Base-by-base conservation (phyloP, 2,329 filamentous ascomycete species). In the Fusarium oxysporum region DNA sequence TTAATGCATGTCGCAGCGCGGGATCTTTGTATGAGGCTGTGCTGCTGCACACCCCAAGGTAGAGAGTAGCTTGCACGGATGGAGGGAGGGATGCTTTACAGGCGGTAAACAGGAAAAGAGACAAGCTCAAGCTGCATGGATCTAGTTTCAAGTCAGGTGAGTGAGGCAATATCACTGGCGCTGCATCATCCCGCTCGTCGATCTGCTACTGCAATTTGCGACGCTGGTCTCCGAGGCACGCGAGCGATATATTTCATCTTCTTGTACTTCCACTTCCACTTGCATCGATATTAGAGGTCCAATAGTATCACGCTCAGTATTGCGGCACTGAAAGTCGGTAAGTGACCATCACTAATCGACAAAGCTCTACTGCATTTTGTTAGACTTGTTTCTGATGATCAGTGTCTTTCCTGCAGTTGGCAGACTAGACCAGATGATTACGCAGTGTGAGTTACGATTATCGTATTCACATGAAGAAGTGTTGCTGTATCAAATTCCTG, bases 1-100 rank as follows among this genome's bases (percentile, higher is more conserved):
- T 30, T 40, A n/a, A 44, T 47, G 59, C 53, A 70, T 59, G 54
- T 64, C 45, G 50, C 64, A 43, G 60, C 44, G 55, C 35, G 50
- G 64, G 25, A 68, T 50, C 50, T 68, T 68, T 68, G 65, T 63
- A 60, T 57, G 62, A 73, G 71, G 70, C 70, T 73, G 58, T 73
- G 66, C 66, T 73, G 66, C 51, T 73, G 58, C 66, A 60, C 28
- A 25, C 47, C 45, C 33, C 13, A 33, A 43, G 30, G 28, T 65
- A 56, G 60, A 56, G 60, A 19, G 28, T 56, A 62, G 48, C 47
- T n/a, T 60, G 50, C 35, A 61, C 60, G 59, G 56, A 59, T 70
- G 65, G 69, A 72, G 57, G 30, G 41, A 57, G 30, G 64, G 50
- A 65, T 51, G 43, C 32, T 25, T 71, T 54, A 43, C 50, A 25